Conservation (phyloP, 2,329 filamentous ascomycete species). For the Polytolypa hystricis region DNA sequence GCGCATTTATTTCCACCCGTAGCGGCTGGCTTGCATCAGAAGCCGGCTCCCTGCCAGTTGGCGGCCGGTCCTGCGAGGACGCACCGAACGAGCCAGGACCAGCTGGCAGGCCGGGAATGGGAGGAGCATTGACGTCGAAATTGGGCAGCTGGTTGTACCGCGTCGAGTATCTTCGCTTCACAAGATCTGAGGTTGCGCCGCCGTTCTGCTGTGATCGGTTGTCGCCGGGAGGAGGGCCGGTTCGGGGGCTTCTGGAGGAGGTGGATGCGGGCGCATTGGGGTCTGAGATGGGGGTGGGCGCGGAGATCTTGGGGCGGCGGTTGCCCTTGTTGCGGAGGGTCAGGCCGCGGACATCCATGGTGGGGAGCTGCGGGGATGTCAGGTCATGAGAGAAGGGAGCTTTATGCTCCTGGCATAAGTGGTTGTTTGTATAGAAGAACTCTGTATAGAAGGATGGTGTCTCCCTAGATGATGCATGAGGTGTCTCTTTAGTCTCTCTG, state of each 20-base stretch:
- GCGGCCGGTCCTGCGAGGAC: slow-evolving; percentile 25
- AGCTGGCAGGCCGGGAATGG: slow-evolving; percentile 56
- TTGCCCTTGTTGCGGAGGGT: slow-evolving; percentile 51
- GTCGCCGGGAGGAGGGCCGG: slow-evolving; percentile 24
- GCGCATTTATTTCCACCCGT: slow-evolving; percentile 61
- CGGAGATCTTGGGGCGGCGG: slow-evolving; percentile 48
- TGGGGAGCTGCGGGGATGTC: too few species aligned
- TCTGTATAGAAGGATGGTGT: too few species aligned
- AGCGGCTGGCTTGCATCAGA: slow-evolving; percentile 50
- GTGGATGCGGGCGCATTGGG: slow-evolving; percentile 14
- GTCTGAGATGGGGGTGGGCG: slow-evolving; percentile 44
- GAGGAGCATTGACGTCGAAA: slow-evolving; percentile 55
- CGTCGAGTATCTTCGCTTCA: slow-evolving; percentile 89
- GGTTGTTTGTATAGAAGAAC: too few species aligned
- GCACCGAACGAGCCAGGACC: slow-evolving; percentile 50
- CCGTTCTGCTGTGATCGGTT: slow-evolving; percentile 29
- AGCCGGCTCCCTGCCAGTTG: slow-evolving; percentile 37
- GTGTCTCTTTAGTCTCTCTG: too few species aligned
- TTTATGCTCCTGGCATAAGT: too few species aligned
- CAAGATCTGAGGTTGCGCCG: slow-evolving; percentile 61
- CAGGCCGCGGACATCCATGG: slow-evolving; percentile 46
- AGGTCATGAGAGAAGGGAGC: too few species aligned
- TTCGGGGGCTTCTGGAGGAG: background rate
- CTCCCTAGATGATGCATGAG: too few species aligned
- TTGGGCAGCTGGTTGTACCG: slow-evolving; percentile 70